Conservation (phyloP, 305 asterid species). For the Ilex paraguariensis region DNA sequence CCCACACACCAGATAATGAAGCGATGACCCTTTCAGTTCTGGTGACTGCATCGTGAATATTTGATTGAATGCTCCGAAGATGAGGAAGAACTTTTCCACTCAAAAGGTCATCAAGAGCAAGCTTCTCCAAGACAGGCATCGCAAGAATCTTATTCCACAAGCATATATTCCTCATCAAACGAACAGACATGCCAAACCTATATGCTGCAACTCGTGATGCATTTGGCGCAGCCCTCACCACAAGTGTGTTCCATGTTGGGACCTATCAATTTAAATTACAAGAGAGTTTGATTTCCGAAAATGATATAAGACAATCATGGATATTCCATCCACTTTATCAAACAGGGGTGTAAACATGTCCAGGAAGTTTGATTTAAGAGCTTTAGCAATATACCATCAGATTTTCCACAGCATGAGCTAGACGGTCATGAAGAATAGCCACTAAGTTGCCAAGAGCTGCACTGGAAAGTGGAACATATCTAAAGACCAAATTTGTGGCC, state of each 20-base stretch:
- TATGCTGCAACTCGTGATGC: conserved; percentile 89
- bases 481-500: conserved; percentile 58
- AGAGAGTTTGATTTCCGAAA: too few relatives aligned
- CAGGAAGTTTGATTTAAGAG: background rate
- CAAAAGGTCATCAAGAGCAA: conserved; percentile 75
- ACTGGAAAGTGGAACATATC: conserved; percentile 67
- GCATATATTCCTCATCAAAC: conserved; percentile 81
- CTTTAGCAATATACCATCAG: conserved; percentile 46
- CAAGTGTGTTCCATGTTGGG: conserved; percentile 77
- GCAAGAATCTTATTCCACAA: conserved; percentile 76
- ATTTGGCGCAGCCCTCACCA: conserved; percentile 72
- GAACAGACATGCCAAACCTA: conserved; percentile 76
- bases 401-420: conserved; percentile 69
- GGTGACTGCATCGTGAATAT: conserved; percentile 65
- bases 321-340: background rate
- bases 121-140: conserved; percentile 66
- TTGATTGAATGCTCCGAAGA: conserved; percentile 65
- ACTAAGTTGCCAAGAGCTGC: conserved; percentile 59
- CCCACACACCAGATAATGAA: conserved; percentile 74
- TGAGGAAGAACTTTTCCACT: conserved; percentile 87
- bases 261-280: conserved; percentile 32
- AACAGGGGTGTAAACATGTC: background rate
- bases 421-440: conserved; percentile 71
- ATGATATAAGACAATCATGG: background rate
- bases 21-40: conserved; percentile 79